These are phyloP conservation scores for Spathaspora hagerdaliae DNA, from an alignment of 805 yeast genomes.

Conservation along the genomic window DNA sequence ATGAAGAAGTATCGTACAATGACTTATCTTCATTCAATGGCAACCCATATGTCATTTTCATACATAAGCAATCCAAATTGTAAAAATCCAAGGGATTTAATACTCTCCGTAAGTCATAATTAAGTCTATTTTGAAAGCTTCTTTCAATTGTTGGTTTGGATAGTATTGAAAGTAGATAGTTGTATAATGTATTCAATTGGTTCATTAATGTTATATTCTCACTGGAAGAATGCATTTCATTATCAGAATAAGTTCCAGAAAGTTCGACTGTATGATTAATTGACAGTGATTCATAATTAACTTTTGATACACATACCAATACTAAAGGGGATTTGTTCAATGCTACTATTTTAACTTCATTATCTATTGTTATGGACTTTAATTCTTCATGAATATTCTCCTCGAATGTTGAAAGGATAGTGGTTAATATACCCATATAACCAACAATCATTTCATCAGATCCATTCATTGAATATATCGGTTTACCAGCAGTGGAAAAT, in stretches of 20 bases:
- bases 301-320: constrained; percentile 62
- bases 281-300: constrained; percentile 44
- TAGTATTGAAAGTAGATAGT: constrained; percentile 75
- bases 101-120: constrained; percentile 75
- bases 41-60: constrained; percentile 34
- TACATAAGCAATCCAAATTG: constrained; percentile 58
- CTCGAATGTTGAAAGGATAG: constrained; percentile 69
- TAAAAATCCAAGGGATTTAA: constrained; percentile 72
- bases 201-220: constrained; percentile 18
- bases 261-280: constrained; percentile 14
- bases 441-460: constrained; percentile 63
- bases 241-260: constrained; percentile 15
- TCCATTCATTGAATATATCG: constrained; percentile 77
- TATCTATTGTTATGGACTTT: constrained; percentile 49
- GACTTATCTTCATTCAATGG: not conserved
- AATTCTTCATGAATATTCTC: constrained; percentile 37
- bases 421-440: constrained; percentile 76
- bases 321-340: constrained; percentile 65
- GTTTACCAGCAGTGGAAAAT: constrained; percentile 83
- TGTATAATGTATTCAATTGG: constrained; percentile 70
- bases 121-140: constrained; percentile 66
- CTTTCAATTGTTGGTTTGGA: constrained; percentile 74
- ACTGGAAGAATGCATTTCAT: not conserved
- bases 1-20: constrained; percentile 9
- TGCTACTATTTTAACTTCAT: constrained; percentile 51